Base-by-base conservation (phyloP, 2,329 filamentous ascomycete species). In the Magnaporthales sp. region DNA sequence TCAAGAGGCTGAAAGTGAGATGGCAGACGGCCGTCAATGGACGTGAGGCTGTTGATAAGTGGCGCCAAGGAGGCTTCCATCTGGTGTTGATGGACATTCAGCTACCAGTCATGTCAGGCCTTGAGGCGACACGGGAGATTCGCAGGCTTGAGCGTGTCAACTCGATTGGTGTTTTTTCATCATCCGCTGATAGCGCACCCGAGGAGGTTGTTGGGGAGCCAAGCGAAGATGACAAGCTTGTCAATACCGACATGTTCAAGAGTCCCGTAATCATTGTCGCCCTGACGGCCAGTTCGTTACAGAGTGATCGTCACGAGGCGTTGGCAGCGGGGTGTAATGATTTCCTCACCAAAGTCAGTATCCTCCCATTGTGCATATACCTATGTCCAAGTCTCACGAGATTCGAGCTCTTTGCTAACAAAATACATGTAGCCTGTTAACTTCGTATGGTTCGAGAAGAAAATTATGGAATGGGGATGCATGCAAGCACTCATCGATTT, bases 401-500 rank as follows among this genome's bases (percentile, higher is more conserved):
- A 29, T 1, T 11, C 4, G 19, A 11, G 29, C 61, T 5, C 22
- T 32, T 62, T 64, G n/a, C 64, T 63, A 22, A 67, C 22, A 70
- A 73, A 62, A 10, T 56, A 3, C 32, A 11, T 63, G 6, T 11
- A 97, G 92, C 95, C 95, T 24, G 94, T 99, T 71, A 96, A 96
- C 76, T 97, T 97, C 75, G 91, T 96, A 68, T 99, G 94, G 93
- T 86, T 99, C 29, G 92, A 97, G 77, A 88, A 94, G 67, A 99
- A 99, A 77, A 93, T 98, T 72, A 97, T 96, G 80, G 95, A 99
- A 82, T 99, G 95, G 95, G 95, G 95, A 67, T 98, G 95, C 81
- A 99, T 99, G 95, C 95, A 98, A 80, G 95, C 95, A 10, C 84
- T 99, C 27, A 98, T 99, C 74, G 95, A 99, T 80, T 98, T 95